Base-by-base conservation (phyloP, 2,329 filamentous ascomycete species). In the Fusarium camptoceras region DNA sequence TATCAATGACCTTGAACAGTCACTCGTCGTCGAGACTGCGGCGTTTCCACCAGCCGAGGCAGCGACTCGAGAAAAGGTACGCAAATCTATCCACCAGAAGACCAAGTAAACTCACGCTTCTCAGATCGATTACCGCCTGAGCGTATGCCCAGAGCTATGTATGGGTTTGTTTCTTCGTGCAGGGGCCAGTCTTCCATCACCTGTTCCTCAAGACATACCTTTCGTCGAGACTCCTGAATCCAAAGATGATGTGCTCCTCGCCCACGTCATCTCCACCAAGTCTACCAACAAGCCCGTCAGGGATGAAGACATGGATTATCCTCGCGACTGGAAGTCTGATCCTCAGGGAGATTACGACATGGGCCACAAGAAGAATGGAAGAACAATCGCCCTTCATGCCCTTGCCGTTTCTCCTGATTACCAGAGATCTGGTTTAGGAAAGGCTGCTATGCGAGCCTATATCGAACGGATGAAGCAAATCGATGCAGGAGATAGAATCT, bases 71-170 rank as follows among this genome's bases (percentile, higher is more conserved):
- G 73, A 75, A 58, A 77, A 77, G 66, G 76, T 76, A 31, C 30
- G 34, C 6, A 12, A 12, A 11, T 7, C 22, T 3, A 11, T 10
- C 22, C 3, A 20, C 11, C 5, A 2, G 5, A 28, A 20, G 9
- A 27, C 10, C 20, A 3, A 7, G 2, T 11, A 4, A 12, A 20
- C 64, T 71, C 53, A 68, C 43, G n/a, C 4, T 11, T 24, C 16
- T 24, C 28, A 78, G 76, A 78, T 78, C 31, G 76, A 78, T 37
- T 78, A 78, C 34, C 70, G 76, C 11, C 53, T 78, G 11, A 66
- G 68, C 0, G 70, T 73, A 7, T 77, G 73, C 11, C 74, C 76
- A 0, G 73, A 76, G n/a, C 50, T 77, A 25, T 78, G 76, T 8
- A 61, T 69, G 7, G 76, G 76, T 0, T 57, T 78, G 1, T 78